Base-by-base conservation (phyloP, 2,329 filamentous ascomycete genomes). In the Penicillium crustosum region DNA sequence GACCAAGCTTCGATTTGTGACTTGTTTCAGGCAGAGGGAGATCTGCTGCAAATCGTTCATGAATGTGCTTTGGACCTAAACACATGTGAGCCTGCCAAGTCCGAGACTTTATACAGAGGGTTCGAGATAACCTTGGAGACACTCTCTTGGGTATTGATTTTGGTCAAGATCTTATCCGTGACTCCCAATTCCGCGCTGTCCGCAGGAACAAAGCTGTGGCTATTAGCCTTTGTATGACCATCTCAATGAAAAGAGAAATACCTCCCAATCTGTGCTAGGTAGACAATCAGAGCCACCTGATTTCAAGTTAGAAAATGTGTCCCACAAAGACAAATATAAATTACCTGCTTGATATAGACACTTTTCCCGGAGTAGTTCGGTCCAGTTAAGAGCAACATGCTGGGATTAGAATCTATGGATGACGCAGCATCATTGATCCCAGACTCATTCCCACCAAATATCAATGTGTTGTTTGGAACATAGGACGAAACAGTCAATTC, bases 351-450 rank as follows among this genome's bases (percentile, higher is more conserved):
- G 70, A 97, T 82, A 73, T 96, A 97, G 0, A 97, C 86, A 66
- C 92, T 97, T 74, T 99, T 99, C 0, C 94, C 94, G 0, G 94
- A 97, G 72, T 94, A 95, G 66, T 99, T 99, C 5, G 94, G 93
- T 0, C 94, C 94, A 0, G 94, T 97, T 67, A 99, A 75, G 6
- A 97, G 78, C 13, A 97, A 72, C 76, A 91, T 88, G 62, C 84
- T 91, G 13, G 89, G 86, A 3, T 70, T 70, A 10, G 66, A 57
- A n/a, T 61, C 39, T 55, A 13, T 27, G n/a, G 45, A 53, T 35
- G 42, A 55, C 41, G 6, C 23, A 47, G 17, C 38, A 41, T 27
- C 49, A 48, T 17, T 50, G 23, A 6, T 36, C 35, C 27, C 19
- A 1, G 13, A 8, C 13, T 61, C 59, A 15, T 47, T 58, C 2